Conservation (phyloP, 208 protist species). For the Vickermania spadyakhi region DNA sequence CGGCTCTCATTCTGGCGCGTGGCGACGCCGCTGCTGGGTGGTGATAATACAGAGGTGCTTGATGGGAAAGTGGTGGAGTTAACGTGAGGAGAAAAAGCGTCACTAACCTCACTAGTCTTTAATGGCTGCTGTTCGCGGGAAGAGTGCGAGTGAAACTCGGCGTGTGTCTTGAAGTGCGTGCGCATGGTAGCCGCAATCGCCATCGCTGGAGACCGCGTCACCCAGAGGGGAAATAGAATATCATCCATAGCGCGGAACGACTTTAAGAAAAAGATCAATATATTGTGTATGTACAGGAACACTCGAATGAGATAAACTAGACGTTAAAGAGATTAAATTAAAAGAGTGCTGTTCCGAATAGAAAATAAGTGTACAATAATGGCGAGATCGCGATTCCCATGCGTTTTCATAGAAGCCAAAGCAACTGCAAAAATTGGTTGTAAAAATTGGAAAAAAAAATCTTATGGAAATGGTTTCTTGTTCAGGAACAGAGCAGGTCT, state of each 20-base stretch:
- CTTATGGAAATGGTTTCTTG: too few relatives aligned
- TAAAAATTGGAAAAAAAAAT: too few relatives aligned
- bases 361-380: not conserved
- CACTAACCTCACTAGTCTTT: not conserved
- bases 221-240: conserved; percentile 61
- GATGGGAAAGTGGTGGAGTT: not conserved
- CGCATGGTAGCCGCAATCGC: conserved; percentile 21
- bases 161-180: conserved; percentile 1
- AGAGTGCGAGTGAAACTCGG: not conserved
- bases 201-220: conserved; percentile 43
- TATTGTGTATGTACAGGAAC: not conserved
- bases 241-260: conserved; percentile 42
- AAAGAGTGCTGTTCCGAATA: not conserved
- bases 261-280: not conserved
- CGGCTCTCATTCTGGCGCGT: too few relatives aligned
- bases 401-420: too few relatives aligned
- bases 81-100: not conserved
- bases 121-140: not conserved
- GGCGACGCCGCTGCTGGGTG: too few relatives aligned
- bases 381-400: too few relatives aligned
- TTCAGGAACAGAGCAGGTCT: too few relatives aligned
- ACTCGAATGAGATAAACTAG: not conserved
- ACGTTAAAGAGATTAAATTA: not conserved
- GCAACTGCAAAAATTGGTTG: too few relatives aligned
- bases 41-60: not conserved